Conservation (phyloP, 257 asterid species). For the Asclepias syriaca region DNA sequence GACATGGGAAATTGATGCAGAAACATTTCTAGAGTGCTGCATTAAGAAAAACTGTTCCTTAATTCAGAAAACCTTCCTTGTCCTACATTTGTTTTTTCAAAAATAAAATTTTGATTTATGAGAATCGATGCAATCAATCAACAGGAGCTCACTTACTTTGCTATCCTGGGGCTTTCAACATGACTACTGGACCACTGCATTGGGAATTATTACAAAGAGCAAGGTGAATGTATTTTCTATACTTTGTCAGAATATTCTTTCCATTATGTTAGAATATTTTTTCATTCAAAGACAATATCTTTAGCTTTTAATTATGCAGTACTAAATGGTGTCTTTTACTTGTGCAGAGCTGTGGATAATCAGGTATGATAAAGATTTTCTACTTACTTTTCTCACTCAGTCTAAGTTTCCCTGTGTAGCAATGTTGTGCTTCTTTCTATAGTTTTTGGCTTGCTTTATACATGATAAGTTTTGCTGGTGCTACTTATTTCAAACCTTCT, state of each 20-base stretch:
- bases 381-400: neutral
- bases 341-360: conserved; percentile 94
- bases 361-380: conserved; percentile 45
- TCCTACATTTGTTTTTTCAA: neutral
- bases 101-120: neutral
- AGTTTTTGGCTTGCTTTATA: neutral
- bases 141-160: conserved; percentile 88
- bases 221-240: conserved; percentile 39
- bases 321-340: conserved; percentile 23
- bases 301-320: neutral
- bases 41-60: neutral
- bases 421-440: neutral
- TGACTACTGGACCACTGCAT: conserved; percentile 93
- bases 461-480: neutral
- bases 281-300: neutral
- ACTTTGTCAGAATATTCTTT: neutral
- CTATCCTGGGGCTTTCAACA: conserved; percentile 97
- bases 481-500: neutral
- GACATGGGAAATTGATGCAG: neutral
- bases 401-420: neutral
- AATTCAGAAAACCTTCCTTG: neutral
- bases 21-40: neutral
- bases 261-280: neutral
- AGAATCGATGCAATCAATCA: neutral
- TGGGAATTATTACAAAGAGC: conserved; percentile 94